A percentile compares a stretch with the other conserved stretches of the same genome.
Evolutionary conservation across 345 rosid species (phyloP).

Genomic region (Acer campestre): DNA sequence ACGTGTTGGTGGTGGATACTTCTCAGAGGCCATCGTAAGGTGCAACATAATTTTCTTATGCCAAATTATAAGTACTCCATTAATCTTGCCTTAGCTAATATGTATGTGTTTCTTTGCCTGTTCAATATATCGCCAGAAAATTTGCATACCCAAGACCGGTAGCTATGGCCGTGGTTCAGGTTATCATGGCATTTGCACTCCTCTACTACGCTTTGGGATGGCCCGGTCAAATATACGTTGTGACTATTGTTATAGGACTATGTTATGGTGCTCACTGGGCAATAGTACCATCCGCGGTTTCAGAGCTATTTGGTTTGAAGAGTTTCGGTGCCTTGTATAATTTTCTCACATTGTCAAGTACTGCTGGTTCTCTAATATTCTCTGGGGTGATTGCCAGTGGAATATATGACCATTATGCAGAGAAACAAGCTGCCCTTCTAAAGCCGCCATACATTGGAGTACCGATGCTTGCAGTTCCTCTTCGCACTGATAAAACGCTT

Average conservation of each 20-base stretch:
- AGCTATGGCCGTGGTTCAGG: conserved; percentile 66
- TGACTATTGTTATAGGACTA: conserved; percentile 59
- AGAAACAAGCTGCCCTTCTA: conserved; percentile 47
- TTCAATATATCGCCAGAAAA: conserved; percentile 34
- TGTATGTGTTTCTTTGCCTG: conserved; percentile 1
- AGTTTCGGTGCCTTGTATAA: conserved; percentile 77
- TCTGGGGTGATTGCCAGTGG: conserved; percentile 76
- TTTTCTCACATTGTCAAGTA: conserved; percentile 55
- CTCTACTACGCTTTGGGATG: conserved; percentile 60
- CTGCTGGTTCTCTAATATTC: conserved; percentile 73
- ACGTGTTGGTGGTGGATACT: conserved; percentile 89
- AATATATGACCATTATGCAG: conserved; percentile 75
- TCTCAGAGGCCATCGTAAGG: conserved; percentile 80
- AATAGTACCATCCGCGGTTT: conserved; percentile 60
- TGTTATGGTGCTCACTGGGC: conserved; percentile 76
- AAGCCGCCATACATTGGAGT: background rate
- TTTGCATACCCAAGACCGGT: conserved; percentile 62
- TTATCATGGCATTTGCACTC: conserved; percentile 64
- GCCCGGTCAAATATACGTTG: conserved; percentile 64
- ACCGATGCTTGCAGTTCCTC: conserved; percentile 3
- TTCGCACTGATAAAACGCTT: conserved; percentile 36
- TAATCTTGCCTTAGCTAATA: background rate
- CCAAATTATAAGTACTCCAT: background rate
- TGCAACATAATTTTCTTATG: conserved; percentile 17
- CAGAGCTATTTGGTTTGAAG: conserved; percentile 73